Conservation (phyloP, 140 eudicot species). For the Flaveria floridana region DNA sequence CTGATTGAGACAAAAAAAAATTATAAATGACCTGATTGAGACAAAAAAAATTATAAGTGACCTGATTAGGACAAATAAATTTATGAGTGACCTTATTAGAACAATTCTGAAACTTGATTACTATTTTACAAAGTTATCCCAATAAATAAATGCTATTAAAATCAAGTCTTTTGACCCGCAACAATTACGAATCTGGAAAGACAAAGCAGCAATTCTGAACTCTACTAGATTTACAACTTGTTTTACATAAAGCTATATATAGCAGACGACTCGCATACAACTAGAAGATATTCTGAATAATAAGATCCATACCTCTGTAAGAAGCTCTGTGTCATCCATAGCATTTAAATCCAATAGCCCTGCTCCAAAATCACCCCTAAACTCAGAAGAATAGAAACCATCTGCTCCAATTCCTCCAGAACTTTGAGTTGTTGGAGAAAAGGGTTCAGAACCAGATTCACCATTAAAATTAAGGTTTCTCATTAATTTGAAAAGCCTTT, state of each 20-base stretch:
- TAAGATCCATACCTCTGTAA: constrained; percentile 62
- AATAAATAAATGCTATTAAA: neutral
- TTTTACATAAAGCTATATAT: constrained; percentile 16
- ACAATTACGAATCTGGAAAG: constrained; percentile 2
- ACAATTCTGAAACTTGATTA: too few relatives aligned
- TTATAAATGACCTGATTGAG: too few relatives aligned
- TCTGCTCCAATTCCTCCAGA: constrained; percentile 59
- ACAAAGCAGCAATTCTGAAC: constrained; percentile 6
- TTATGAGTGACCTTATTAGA: too few relatives aligned
- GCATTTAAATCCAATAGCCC: constrained; percentile 96
- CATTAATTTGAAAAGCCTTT: constrained; percentile 89
- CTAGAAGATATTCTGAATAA: constrained; percentile 2
- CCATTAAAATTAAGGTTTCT: constrained; percentile 89
- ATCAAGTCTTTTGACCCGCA: neutral
- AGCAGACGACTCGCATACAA: neutral
- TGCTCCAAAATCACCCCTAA: constrained; percentile 98
- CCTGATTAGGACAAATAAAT: too few relatives aligned
- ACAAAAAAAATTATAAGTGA: too few relatives aligned
- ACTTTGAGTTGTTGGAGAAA: constrained; percentile 68
- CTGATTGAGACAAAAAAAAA: too few relatives aligned
- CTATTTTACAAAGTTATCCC: too few relatives aligned
- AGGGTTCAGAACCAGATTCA: constrained; percentile 89
- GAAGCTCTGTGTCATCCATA: constrained; percentile 98
- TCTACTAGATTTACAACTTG: constrained; percentile 16
- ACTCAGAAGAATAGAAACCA: constrained; percentile 71